Conservation (phyloP, 2,329 filamentous ascomycete genomes). For the Didymella segeticola region DNA sequence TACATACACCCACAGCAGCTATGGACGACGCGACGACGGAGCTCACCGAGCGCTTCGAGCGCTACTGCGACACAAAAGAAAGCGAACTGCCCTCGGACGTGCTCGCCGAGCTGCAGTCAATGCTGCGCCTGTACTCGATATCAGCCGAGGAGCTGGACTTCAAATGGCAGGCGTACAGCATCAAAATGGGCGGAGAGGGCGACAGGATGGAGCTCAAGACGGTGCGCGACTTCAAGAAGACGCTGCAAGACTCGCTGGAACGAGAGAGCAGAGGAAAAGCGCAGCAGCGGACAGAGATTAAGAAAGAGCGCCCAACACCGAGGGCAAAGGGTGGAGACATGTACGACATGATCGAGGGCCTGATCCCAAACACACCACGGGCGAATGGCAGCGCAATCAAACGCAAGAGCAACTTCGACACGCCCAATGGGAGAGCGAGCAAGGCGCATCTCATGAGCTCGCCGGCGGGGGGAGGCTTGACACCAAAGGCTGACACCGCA, state of each 20-base stretch:
- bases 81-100: conserved; percentile 75
- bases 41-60: conserved; percentile 67
- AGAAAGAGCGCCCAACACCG: conserved; percentile 67
- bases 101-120: conserved; percentile 80
- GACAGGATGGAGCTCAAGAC: conserved; percentile 73
- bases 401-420: conserved; percentile 60
- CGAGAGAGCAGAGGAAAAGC: conserved; percentile 73
- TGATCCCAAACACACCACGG: conserved; percentile 55
- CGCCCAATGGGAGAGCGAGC: conserved; percentile 55
- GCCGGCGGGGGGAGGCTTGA: conserved; percentile 50
- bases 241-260: conserved; percentile 83
- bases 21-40: conserved; percentile 62
- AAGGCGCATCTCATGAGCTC: conserved; percentile 56
- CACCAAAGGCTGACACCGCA: conserved; percentile 44
- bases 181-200: conserved; percentile 88
- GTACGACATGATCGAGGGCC: conserved; percentile 74
- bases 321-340: conserved; percentile 68
- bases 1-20: conserved; percentile 3
- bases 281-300: conserved; percentile 66
- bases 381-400: conserved; percentile 58
- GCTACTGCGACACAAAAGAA: conserved; percentile 61
- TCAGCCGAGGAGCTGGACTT: conserved; percentile 88
- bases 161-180: conserved; percentile 98
- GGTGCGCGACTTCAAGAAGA: conserved; percentile 81
- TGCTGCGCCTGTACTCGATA: conserved; percentile 82